phyloP scores from a whole-genome alignment of 1,284 basidiomycete species.

The Apiotrichum brassicae region DNA sequence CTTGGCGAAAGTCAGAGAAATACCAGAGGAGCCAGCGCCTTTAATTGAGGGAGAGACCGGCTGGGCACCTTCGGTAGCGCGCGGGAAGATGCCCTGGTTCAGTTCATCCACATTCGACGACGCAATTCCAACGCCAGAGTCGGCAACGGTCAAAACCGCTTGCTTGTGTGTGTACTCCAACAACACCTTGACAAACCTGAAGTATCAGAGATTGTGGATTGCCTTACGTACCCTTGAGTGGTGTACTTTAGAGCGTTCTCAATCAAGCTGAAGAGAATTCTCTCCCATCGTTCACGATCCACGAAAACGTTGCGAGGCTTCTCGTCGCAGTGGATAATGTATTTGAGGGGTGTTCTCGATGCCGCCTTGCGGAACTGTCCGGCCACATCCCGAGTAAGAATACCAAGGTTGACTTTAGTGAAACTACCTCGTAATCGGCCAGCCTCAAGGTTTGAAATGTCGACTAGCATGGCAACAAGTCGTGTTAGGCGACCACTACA shows the following conservation, averaged over 20 bases:
- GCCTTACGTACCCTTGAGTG: constrained; percentile 22
- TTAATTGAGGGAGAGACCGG: too few relatives aligned
- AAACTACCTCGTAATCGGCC: constrained; percentile 41
- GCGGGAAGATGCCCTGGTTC: background rate
- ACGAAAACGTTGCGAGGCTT: constrained; percentile 36
- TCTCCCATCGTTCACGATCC: constrained; percentile 48
- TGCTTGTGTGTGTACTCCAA: constrained; percentile 7
- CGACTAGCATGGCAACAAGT: constrained; percentile 40
- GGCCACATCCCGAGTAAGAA: constrained; percentile 44
- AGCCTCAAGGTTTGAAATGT: constrained; percentile 39
- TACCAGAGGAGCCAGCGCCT: constrained; percentile 35
- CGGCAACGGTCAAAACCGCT: constrained; percentile 37
- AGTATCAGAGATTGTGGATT: background rate
- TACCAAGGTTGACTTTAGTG: constrained; percentile 41
- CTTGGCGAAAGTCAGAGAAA: constrained; percentile 37
- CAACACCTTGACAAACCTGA: background rate
- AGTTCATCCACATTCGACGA: background rate
- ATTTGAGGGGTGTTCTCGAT: constrained; percentile 33
- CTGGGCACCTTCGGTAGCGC: background rate
- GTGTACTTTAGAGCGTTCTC: constrained; percentile 15
- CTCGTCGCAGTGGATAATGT: constrained; percentile 41
- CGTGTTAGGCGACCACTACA: background rate
- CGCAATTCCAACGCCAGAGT: constrained; percentile 49
- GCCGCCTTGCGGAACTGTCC: constrained; percentile 42
- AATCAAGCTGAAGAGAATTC: constrained; percentile 44